Conservation (phyloP, 202 grass and related monocot species). For the Saccharum hybrid region DNA sequence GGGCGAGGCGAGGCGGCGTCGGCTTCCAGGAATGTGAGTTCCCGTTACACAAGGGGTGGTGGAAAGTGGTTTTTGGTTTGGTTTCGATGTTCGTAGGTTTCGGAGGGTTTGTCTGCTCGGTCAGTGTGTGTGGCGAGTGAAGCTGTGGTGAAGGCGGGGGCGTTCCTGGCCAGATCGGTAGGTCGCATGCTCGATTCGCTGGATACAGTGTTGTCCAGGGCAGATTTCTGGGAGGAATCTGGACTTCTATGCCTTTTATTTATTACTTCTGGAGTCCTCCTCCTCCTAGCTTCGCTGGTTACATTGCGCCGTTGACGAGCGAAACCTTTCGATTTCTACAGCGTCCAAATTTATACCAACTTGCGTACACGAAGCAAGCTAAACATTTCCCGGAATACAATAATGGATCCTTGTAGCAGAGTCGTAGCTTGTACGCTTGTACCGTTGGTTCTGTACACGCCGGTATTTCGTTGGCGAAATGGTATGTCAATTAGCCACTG, state of each 20-base stretch:
- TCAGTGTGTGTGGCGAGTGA: neutral
- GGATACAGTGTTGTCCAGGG: neutral
- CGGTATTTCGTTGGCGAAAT: conserved; percentile 5
- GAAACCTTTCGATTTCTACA: neutral
- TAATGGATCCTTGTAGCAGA: neutral
- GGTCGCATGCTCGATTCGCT: conserved; percentile 22
- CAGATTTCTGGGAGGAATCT: conserved; percentile 35
- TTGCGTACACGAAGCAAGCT: neutral
- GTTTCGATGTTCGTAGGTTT: neutral
- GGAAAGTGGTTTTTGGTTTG: neutral
- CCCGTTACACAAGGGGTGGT: neutral
- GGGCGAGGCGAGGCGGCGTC: neutral
- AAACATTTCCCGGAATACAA: neutral
- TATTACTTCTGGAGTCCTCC: neutral
- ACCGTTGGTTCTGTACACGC: neutral
- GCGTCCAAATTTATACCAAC: neutral
- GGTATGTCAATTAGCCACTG: neutral
- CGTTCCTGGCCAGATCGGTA: conserved; percentile 38
- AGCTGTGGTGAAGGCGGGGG: neutral
- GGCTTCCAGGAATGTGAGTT: conserved; percentile 51
- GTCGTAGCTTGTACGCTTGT: neutral
- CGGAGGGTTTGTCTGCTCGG: neutral
- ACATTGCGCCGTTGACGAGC: conserved; percentile 39
- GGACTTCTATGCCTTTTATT: neutral
- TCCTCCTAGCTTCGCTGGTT: conserved; percentile 7